These are phyloP conservation scores for Penicillium bialowiezense DNA, from an alignment of 495 filamentous ascomycete species.

Conservation along the genomic window DNA sequence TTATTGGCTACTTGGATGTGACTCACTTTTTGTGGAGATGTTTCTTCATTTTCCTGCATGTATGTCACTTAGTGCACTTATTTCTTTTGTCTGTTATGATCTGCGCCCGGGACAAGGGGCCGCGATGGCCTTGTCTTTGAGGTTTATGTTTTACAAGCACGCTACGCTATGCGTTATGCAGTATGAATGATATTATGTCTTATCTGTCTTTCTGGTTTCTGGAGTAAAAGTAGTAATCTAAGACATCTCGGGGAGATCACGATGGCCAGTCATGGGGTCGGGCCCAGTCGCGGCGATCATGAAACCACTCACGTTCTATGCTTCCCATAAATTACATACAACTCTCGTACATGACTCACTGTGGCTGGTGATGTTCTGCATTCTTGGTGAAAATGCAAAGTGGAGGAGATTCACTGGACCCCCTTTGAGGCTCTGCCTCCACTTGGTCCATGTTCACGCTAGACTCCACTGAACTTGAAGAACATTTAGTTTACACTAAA, in stretches of 20 bases:
- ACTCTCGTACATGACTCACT: slow-evolving; percentile 5
- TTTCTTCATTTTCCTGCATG: neutral
- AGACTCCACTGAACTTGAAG: too few relatives aligned
- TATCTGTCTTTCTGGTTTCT: too few relatives aligned
- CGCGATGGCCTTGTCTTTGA: too few relatives aligned
- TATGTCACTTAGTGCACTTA: neutral
- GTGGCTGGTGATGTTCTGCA: neutral
- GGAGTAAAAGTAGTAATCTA: too few relatives aligned
- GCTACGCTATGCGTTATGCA: too few relatives aligned
- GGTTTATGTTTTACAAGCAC: too few relatives aligned
- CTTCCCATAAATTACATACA: neutral
- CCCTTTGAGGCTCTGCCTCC: too few relatives aligned
- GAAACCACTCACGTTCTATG: neutral
- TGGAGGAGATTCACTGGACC: too few relatives aligned
- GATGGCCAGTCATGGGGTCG: neutral
- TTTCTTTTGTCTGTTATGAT: neutral
- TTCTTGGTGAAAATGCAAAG: too few relatives aligned
- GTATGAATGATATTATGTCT: neutral
- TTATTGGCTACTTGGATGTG: slow-evolving; percentile 18
- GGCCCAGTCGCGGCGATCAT: neutral
- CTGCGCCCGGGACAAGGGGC: neutral
- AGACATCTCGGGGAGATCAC: neutral
- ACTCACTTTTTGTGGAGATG: slow-evolving; percentile 21
- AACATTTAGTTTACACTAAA: too few relatives aligned
- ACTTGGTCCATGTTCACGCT: too few relatives aligned